Evolutionary conservation across 768 basidiomycete species (phyloP).

Genomic region (Lepiota brunneoincarnata): DNA sequence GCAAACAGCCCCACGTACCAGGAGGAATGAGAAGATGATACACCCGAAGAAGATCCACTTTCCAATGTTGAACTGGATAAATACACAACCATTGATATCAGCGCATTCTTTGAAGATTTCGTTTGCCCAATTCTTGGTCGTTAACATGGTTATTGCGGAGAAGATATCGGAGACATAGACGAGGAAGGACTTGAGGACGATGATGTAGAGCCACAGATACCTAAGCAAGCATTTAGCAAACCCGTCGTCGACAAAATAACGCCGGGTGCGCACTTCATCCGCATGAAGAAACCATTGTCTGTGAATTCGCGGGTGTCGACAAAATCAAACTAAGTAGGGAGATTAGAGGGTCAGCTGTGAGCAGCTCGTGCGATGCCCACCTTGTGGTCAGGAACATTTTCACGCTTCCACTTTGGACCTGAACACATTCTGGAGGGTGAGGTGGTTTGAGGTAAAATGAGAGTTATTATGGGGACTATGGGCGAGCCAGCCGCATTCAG

Average conservation of each 20-base stretch:
- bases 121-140: constrained; percentile 86
- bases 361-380: constrained; percentile 36
- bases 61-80: constrained; percentile 84
- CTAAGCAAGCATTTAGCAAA: constrained; percentile 34
- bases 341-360: background rate
- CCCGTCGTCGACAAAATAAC: background rate
- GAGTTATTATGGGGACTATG: constrained; percentile 23
- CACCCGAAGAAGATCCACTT: constrained; percentile 98
- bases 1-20: constrained; percentile 49
- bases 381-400: constrained; percentile 97
- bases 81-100: constrained; percentile 64
- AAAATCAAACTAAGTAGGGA: constrained; percentile 80
- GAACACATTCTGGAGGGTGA: constrained; percentile 47
- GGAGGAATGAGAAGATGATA: constrained; percentile 96
- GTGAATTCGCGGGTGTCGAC: constrained; percentile 92
- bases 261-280: constrained; percentile 63
- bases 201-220: constrained; percentile 90
- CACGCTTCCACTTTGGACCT: constrained; percentile 92
- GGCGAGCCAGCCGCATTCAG: constrained; percentile 55
- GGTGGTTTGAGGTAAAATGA: constrained; percentile 18
- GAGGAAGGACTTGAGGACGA: constrained; percentile 92
- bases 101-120: constrained; percentile 82
- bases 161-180: constrained; percentile 98
- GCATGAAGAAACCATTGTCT: constrained; percentile 83
- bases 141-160: constrained; percentile 95